Conservation (phyloP, 306 rosid genomes). For the Datisca glomerata region DNA sequence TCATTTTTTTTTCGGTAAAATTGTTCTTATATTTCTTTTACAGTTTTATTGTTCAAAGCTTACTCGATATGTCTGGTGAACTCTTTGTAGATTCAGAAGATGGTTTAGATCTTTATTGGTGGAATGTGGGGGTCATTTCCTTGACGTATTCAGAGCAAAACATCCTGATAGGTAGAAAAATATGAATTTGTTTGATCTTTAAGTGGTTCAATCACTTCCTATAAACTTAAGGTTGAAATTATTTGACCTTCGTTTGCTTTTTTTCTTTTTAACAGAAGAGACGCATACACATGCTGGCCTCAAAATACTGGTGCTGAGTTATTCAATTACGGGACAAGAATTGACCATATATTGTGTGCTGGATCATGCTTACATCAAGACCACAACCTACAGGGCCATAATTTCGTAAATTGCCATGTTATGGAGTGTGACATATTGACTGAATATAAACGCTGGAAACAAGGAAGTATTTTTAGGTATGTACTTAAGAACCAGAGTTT, state of each 20-base stretch:
- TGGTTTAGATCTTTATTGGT: slow-evolving; percentile 73
- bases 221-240: neutral
- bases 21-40: neutral
- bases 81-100: slow-evolving; percentile 61
- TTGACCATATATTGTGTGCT: slow-evolving; percentile 78
- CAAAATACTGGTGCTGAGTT: slow-evolving; percentile 88
- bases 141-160: slow-evolving; percentile 62
- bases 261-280: slow-evolving; percentile 43
- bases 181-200: slow-evolving; percentile 4
- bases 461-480: slow-evolving; percentile 62
- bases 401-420: slow-evolving; percentile 62
- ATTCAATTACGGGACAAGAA: slow-evolving; percentile 84
- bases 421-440: slow-evolving; percentile 74
- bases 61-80: slow-evolving; percentile 6
- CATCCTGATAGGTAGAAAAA: slow-evolving; percentile 64
- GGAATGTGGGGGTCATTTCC: slow-evolving; percentile 59
- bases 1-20: too few species aligned
- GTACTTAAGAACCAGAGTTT: neutral
- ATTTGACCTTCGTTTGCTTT: slow-evolving; percentile 5
- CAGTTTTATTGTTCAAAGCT: neutral
- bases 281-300: slow-evolving; percentile 86
- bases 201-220: slow-evolving; percentile 2
- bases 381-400: slow-evolving; percentile 50
- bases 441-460: slow-evolving; percentile 82
- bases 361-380: slow-evolving; percentile 68